Evolutionary conservation across 306 rosid genomes (phyloP).

Genomic region (Citrullus mucosospermus): DNA sequence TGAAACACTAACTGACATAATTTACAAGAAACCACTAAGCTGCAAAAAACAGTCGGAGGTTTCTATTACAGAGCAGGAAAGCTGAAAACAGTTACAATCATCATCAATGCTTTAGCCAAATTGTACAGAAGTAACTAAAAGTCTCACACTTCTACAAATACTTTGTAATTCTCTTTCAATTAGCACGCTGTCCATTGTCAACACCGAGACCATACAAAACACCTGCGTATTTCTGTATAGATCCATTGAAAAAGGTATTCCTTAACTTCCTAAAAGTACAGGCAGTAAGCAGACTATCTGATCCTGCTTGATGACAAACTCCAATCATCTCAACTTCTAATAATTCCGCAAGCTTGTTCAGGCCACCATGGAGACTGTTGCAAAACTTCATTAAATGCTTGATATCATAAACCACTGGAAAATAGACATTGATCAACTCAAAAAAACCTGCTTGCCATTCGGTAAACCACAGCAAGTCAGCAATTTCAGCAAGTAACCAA

Average conservation of each 20-base stretch:
- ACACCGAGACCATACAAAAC: slow-evolving; percentile 56
- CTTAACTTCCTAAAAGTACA: slow-evolving; percentile 47
- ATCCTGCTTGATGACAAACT: slow-evolving; percentile 66
- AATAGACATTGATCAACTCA: slow-evolving; percentile 40
- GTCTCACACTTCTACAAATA: slow-evolving; percentile 30
- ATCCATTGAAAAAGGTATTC: slow-evolving; percentile 46
- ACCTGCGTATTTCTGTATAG: slow-evolving; percentile 47
- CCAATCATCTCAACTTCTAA: slow-evolving; percentile 59
- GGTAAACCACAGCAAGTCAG: slow-evolving; percentile 45
- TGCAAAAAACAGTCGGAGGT: slow-evolving; percentile 37
- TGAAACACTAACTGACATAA: slow-evolving; percentile 36
- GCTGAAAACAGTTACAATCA: slow-evolving; percentile 23
- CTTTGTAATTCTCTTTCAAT: slow-evolving; percentile 27
- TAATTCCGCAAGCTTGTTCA: slow-evolving; percentile 57
- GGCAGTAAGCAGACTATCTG: slow-evolving; percentile 50
- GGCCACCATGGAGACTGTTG: slow-evolving; percentile 63
- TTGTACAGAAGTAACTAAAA: slow-evolving; percentile 42
- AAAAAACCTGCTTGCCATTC: slow-evolving; percentile 36
- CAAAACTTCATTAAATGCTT: slow-evolving; percentile 71
- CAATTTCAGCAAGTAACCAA: slow-evolving; percentile 53
- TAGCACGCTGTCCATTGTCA: slow-evolving; percentile 46
- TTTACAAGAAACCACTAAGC: slow-evolving; percentile 51
- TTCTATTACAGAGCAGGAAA: slow-evolving; percentile 38
- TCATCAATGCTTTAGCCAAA: slow-evolving; percentile 20
- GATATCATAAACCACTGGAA: slow-evolving; percentile 48